phyloP scores from a whole-genome alignment of 2,329 filamentous ascomycete genomes.

The Colletotrichum kahawae region DNA sequence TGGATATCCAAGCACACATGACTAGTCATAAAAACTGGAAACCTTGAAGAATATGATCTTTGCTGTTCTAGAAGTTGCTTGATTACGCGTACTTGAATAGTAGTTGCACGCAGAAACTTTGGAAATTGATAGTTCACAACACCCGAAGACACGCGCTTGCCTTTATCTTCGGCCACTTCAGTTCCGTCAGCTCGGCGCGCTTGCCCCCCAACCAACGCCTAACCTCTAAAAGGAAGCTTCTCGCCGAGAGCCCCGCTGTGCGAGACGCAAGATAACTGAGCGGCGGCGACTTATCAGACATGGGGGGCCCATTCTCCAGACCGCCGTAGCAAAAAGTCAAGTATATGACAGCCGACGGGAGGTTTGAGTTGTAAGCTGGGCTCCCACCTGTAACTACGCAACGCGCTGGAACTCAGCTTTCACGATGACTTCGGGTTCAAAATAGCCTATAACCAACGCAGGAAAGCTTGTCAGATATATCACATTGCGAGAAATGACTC shows the following conservation, averaged over 20 bases:
- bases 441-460: not conserved
- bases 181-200: not conserved
- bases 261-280: not conserved
- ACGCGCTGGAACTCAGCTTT: not conserved
- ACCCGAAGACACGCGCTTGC: not conserved
- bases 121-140: not conserved
- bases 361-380: not conserved
- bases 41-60: not conserved
- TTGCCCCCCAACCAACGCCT: not conserved
- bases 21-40: not conserved
- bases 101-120: not conserved
- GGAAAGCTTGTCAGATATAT: not conserved
- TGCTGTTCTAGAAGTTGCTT: not conserved
- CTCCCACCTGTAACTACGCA: not conserved
- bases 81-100: not conserved
- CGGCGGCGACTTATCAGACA: not conserved
- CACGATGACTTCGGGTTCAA: not conserved
- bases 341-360: not conserved
- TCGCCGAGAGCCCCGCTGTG: not conserved
- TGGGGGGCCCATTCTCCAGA: not conserved
- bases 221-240: not conserved
- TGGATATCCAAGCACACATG: not conserved
- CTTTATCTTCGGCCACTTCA: not conserved
- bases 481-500: not conserved
- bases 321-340: not conserved